Base-by-base conservation (phyloP, 176 grass and related monocot genomes). In the Carex myosuroides region DNA sequence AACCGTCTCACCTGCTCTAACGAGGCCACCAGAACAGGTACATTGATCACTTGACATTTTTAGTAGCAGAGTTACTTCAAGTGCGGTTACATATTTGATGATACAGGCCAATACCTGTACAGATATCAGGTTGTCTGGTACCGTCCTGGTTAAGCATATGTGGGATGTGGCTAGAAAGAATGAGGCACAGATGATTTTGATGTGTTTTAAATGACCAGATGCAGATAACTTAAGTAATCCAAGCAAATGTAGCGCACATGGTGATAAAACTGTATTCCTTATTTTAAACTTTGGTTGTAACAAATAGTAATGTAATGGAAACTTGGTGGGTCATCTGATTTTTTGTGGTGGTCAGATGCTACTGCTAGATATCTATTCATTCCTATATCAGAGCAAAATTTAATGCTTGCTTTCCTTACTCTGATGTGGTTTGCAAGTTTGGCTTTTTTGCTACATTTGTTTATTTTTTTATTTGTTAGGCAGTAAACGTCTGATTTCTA, bases 21-120 rank as follows among this genome's bases (percentile, higher is more conserved):
- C 92, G 13, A 93, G 92, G 60, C 94, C 94, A 76, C 68, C 92
- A 35, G 94, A 97, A 74, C 94, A 97, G 90, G 94, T 97, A 65
- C 64, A 74, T 83, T 35, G 24, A 33, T 8, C 52, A 24, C 26
- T 32, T 3, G 3, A 30, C 13, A 87, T 58, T 20, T 20, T 14
- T 44, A 67, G 6, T 81, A 14, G n/a, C 53, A 44, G 13, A 65
- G 3, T 59, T 69, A 82, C 41, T 69, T 53, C 39, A 64, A 62
- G 26, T 86, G 24, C 14, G 11, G 52, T 80, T 7, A 18, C 54
- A 16, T 87, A 35, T 85, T 69, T 79, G 60, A 81, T 44, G 14
- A 10, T 80, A 56, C 50, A 30, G 5, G 24, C 13, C 22, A 30
- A 56, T 29, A 30, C 12, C 20, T 55, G 29, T 56, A 55, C 48